Base-by-base conservation (phyloP, 2,329 filamentous ascomycete species). In the Byssothecium circinans region DNA sequence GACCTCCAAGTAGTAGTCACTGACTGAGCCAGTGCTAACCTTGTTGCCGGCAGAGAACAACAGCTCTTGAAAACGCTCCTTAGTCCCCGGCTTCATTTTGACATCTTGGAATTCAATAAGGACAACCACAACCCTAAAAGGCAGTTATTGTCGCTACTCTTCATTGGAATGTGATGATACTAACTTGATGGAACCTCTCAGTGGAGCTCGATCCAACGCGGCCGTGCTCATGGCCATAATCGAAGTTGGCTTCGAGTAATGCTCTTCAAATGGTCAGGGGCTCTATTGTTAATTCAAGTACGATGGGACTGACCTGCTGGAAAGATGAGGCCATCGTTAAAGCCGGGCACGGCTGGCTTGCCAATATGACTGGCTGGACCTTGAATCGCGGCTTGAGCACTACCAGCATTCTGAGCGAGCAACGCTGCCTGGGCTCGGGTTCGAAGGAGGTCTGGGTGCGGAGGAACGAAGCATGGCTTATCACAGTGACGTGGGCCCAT, bases 241-340 rank as follows among this genome's bases (percentile, higher is more conserved):
- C 2, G 61, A 58, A 5, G 36, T 40, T 5, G 53, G 35, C 14
- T 50, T 46, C 7, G 41, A 19, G 30, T 47, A 62, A 35, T 64
- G 54, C 10, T 40, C 46, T 17, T 45, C 10, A 10, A n/a, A n/a
- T n/a, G n/a, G n/a, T n/a, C n/a, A n/a, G n/a, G n/a, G n/a, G n/a
- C n/a, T n/a, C n/a, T n/a, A n/a, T n/a, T n/a, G n/a, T n/a, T n/a
- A n/a, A n/a, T n/a, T n/a, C n/a, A n/a, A n/a, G n/a, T n/a, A n/a
- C n/a, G n/a, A n/a, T n/a, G n/a, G n/a, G n/a, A n/a, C n/a, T n/a
- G n/a, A n/a, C n/a, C n/a, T n/a, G n/a, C 36, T 1, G 61, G 52
- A 29, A 62, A 62, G 20, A 62, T 60, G 8, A 50, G 55, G 7
- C 59, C 61, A 54, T 64, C 57, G 35, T 62, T 57, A 33, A 57